Evolutionary conservation across 257 asterid species (phyloP).

Genomic region (Salvia hispanica): DNA sequence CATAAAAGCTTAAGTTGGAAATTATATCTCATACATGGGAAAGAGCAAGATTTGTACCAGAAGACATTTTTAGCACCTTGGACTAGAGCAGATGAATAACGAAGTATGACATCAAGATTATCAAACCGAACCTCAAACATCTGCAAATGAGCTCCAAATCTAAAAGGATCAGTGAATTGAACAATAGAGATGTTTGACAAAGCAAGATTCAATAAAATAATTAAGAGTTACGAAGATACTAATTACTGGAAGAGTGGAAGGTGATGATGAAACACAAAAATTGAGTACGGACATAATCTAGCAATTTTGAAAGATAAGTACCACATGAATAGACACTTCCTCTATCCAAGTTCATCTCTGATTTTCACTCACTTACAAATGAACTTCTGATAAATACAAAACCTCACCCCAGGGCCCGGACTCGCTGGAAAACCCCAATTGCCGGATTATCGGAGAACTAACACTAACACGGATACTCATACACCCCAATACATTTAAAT

Average conservation of each 20-base stretch:
- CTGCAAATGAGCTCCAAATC: conserved; percentile 42
- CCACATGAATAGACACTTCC: conserved; percentile 10
- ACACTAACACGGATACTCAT: too few species aligned
- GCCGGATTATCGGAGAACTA: too few species aligned
- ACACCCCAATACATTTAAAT: background rate
- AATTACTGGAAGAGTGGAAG: background rate
- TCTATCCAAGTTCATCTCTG: background rate
- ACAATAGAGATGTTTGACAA: background rate
- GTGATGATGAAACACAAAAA: background rate
- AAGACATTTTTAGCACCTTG: conserved; percentile 88
- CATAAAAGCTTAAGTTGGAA: background rate
- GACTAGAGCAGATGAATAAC: conserved; percentile 79
- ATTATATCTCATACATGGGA: conserved; percentile 19
- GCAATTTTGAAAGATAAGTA: conserved; percentile 1
- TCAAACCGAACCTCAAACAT: conserved; percentile 74
- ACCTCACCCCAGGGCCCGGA: too few species aligned
- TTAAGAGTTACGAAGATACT: background rate
- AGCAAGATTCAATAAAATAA: background rate
- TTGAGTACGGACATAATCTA: too few species aligned
- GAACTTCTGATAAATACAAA: too few species aligned
- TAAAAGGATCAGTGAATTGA: background rate
- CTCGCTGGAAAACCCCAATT: too few species aligned
- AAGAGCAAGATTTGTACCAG: conserved; percentile 59
- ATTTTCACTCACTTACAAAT: too few species aligned
- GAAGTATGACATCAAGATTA: conserved; percentile 65